Base-by-base conservation (phyloP, 2,329 filamentous ascomycete species). In the Fusarium albosuccineum region DNA sequence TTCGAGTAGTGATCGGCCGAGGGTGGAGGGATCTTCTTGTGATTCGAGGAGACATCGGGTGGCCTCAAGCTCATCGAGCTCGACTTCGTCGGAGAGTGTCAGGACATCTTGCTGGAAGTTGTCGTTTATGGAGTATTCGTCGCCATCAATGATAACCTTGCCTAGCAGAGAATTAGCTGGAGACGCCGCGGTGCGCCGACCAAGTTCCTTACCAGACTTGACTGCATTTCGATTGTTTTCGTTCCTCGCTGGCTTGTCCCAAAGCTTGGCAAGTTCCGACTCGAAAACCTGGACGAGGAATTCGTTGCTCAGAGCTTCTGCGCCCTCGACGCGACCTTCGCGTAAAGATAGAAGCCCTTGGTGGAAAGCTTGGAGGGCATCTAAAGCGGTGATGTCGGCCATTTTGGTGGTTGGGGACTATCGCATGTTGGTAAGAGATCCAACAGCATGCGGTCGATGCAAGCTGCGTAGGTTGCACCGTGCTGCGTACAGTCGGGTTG, bases 1-100 rank as follows among this genome's bases (percentile, higher is more conserved):
- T 76, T 94, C 90, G 56, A 93, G 85, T 62, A 92, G 85, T 4
- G 92, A 86, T 26, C 92, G 88, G 63, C 93, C 93, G 6, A 94
- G 83, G 14, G 87, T 83, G 44, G 87, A 83, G 14, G 89, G 85
- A 70, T 94, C 90, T 37, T 89, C 86, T 75, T 92, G 87, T 16
- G 92, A 89, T 57, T 91, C 89, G 52, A 97, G 82, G 59, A 97
- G 88, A 50, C 96, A 86, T 69, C 87, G 86, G 9, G 93, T 92
- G 16, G 95, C 91, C 72, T 96, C 88, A 59, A 97, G 77, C 79
- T 99, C 97, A 79, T 99, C 94, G 53, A 99, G 84, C 73, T 97
- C 90, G 64, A 97, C 84, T 70, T 93, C 92, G 78, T 98, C 94
- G 57, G 95, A 92, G 37, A 99, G 84, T 72, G 93, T 88, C 33